Base-by-base conservation (phyloP, 768 basidiomycete species). In the Gelatoporia subvermispora region DNA sequence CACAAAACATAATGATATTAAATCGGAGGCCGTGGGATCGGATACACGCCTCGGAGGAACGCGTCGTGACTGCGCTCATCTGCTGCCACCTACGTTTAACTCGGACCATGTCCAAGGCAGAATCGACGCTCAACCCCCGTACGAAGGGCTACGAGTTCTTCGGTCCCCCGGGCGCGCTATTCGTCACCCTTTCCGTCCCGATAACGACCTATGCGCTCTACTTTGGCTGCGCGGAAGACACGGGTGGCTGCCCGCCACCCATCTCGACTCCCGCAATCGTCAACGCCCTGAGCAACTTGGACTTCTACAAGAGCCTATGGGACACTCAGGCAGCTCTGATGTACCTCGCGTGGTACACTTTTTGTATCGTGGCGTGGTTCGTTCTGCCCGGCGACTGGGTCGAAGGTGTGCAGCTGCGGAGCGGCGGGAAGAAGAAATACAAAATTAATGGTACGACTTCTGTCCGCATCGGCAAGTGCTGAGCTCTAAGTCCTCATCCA, bases 281-380 rank as follows among this genome's bases (percentile, higher is more conserved):
- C 24, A 59, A 70, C 16, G 67, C 82, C 0, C 52, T 89, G 8
- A 70, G 75, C 5, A 66, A 69, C 56, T 53, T 61, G 4, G 61
- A 68, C 16, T 93, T 80, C 79, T 94, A 88, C 85, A 74, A 70
- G 39, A 65, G 72, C 17, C 75, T 96, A 1, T 96, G 89, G 85
- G 93, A 97, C 59, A 78, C 79, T 0, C 71, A 94, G 49, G 93
- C 93, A 0, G 60, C 78, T 2, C 56, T 81, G 18, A 75, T 86
- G 15, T 98, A 97, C 69, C 63, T 87, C 36, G 90, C 66, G 0
- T 99, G 95, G 94, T 97, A 96, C 67, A 70, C 79, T n/a, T 98
- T 86, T 66, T 85, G 81, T 55, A 77, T 97, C 41, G 67, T 79
- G 2, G 76, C 88, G 2, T 97, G 94, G 93, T 73, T 71, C 4